These are phyloP conservation scores for Cytospora mali DNA, from an alignment of 2,329 filamentous ascomycete species.

Conservation along the genomic window DNA sequence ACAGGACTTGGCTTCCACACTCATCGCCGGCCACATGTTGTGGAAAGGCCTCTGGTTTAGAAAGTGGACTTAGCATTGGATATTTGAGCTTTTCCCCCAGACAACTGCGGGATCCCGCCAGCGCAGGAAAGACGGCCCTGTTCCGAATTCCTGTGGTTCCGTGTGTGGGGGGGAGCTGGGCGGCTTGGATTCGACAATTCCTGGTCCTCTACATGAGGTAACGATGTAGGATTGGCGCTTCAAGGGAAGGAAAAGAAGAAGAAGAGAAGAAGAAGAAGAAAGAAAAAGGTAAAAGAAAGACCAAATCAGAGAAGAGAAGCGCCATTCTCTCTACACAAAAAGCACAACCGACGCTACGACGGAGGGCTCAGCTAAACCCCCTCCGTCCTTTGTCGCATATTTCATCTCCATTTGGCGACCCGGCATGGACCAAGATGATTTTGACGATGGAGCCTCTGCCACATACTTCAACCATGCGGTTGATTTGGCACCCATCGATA, in stretches of 20 bases:
- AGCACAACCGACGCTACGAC: conserved; percentile 7
- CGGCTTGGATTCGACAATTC: neutral
- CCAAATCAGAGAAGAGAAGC: conserved; percentile 9
- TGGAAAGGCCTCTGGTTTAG: conserved; percentile 21
- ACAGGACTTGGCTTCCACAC: neutral
- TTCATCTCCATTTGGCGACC: neutral
- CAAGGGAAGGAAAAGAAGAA: conserved; percentile 14
- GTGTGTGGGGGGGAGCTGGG: neutral
- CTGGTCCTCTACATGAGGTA: conserved; percentile 9
- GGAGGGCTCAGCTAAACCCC: neutral
- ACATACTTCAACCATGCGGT: conserved; percentile 28
- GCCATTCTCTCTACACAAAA: neutral
- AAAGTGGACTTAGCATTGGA: conserved; percentile 22
- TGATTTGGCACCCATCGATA: conserved; percentile 28
- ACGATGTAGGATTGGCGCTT: conserved; percentile 22
- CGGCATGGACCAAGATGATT: conserved; percentile 25
- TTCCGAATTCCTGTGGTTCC: neutral
- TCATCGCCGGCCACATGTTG: conserved; percentile 12
- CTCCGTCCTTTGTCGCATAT: too few species aligned
- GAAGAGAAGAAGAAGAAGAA: too few species aligned
- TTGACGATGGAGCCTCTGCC: conserved; percentile 22
- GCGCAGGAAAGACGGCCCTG: neutral
- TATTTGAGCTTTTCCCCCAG: neutral
- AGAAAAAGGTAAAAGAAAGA: neutral
- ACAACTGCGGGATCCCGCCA: neutral